A percentile compares a stretch with the other conserved stretches of the same genome.
Evolutionary conservation across 495 filamentous ascomycete species (phyloP).

Genomic region (Delitschia confertaspora): DNA sequence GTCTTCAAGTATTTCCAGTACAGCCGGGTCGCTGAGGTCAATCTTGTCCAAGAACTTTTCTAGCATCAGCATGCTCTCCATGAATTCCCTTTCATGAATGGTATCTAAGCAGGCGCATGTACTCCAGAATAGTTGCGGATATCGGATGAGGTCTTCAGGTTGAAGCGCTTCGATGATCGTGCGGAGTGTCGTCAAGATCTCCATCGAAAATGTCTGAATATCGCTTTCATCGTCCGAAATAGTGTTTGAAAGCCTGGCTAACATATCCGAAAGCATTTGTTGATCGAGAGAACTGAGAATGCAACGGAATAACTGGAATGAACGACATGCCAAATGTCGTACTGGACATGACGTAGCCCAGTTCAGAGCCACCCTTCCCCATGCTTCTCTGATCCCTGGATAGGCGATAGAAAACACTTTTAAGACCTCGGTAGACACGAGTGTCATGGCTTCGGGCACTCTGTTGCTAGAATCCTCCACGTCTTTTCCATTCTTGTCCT

Average conservation of each 20-base stretch:
- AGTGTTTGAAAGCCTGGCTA: constrained; percentile 86
- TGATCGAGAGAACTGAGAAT: constrained; percentile 84
- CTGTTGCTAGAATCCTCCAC: constrained; percentile 58
- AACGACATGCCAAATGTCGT: constrained; percentile 88
- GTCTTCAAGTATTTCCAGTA: constrained; percentile 61
- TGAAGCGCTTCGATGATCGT: constrained; percentile 78
- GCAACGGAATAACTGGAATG: constrained; percentile 94
- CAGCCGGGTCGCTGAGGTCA: constrained; percentile 61
- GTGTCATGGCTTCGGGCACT: constrained; percentile 80
- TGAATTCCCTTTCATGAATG: constrained; percentile 88
- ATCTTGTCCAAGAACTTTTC: constrained; percentile 76
- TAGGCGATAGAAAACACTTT: constrained; percentile 76
- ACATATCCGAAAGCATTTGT: constrained; percentile 89
- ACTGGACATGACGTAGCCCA: constrained; percentile 98
- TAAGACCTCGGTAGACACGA: constrained; percentile 69
- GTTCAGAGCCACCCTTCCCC: constrained; percentile 77
- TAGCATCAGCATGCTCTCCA: constrained; percentile 86
- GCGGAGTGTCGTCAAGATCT: constrained; percentile 88
- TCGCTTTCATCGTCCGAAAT: constrained; percentile 88
- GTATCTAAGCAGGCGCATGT: constrained; percentile 93
- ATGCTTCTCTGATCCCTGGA: constrained; percentile 79
- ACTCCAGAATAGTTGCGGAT: constrained; percentile 95
- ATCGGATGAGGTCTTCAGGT: constrained; percentile 68
- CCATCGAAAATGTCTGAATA: constrained; percentile 93
- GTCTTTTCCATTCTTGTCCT: constrained; percentile 75